Conservation (phyloP, 1,139 yeast species). For the Scheffersomyces cryptocercus region DNA sequence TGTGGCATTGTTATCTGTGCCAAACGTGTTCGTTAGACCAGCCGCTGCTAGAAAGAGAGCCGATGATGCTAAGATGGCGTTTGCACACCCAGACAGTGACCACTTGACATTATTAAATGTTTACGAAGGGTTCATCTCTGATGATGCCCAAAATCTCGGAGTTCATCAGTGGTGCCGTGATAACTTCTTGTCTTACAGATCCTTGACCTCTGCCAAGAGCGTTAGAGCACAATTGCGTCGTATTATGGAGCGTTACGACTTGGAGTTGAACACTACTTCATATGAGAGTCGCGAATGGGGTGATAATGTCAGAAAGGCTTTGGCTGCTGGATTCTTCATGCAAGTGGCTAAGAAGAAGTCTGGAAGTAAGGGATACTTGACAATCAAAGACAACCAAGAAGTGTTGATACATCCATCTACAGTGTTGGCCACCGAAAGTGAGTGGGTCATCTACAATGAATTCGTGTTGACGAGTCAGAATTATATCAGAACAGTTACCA, state of each 20-base stretch:
- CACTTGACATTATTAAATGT: conserved; percentile 90
- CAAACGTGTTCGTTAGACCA: conserved; percentile 93
- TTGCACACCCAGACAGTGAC: conserved; percentile 95
- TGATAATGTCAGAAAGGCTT: conserved; percentile 79
- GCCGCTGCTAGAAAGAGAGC: conserved; percentile 85
- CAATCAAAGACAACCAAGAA: conserved; percentile 94
- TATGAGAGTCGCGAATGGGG: conserved; percentile 64
- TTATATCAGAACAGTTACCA: conserved; percentile 93
- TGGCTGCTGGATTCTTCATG: conserved; percentile 95
- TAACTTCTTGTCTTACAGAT: conserved; percentile 79
- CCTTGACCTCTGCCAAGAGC: conserved; percentile 78
- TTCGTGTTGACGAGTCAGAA: conserved; percentile 92
- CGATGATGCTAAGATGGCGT: conserved; percentile 83
- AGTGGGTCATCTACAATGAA: conserved; percentile 94
- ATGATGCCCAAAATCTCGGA: conserved; percentile 63
- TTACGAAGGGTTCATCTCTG: conserved; percentile 77
- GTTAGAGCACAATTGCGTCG: conserved; percentile 83
- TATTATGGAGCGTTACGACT: conserved; percentile 78
- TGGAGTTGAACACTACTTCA: conserved; percentile 71
- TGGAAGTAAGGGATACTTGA: conserved; percentile 71
- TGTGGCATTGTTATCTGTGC: conserved; percentile 89
- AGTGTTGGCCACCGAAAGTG: conserved; percentile 79
- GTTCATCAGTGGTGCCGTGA: conserved; percentile 88
- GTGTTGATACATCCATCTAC: conserved; percentile 93
- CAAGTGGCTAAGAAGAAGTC: conserved; percentile 91